Conservation (phyloP, 73 alveolate species). For the Stentor roeselii region DNA sequence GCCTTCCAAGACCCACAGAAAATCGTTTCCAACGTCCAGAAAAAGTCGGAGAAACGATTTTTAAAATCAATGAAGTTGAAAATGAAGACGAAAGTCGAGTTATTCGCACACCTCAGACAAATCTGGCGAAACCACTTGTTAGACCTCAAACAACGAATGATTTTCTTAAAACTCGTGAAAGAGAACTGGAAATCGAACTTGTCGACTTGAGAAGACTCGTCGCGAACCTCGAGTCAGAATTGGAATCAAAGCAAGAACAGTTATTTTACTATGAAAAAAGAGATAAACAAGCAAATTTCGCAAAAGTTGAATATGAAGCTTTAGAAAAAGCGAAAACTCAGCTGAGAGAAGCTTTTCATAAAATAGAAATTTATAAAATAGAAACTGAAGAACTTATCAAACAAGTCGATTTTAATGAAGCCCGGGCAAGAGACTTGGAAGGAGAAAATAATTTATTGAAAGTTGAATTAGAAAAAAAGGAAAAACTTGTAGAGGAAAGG, state of each 20-base stretch:
- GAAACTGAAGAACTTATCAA: slow-evolving; percentile 58
- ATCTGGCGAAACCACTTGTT: not conserved
- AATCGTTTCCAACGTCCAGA: no score
- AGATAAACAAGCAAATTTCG: slow-evolving; percentile 25
- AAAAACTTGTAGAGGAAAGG: slow-evolving; percentile 42
- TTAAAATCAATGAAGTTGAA: not conserved
- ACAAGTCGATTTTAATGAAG: slow-evolving; percentile 59
- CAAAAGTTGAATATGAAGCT: slow-evolving; percentile 41
- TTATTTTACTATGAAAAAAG: slow-evolving; percentile 29
- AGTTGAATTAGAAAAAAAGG: slow-evolving; percentile 50
- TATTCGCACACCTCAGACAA: not conserved
- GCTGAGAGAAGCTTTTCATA: slow-evolving; percentile 41
- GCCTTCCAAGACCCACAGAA: not conserved
- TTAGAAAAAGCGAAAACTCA: slow-evolving; percentile 39
- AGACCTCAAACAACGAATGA: slow-evolving; percentile 4
- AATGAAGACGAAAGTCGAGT: not conserved
- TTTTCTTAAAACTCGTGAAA: slow-evolving; percentile 25
- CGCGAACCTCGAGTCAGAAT: slow-evolving; percentile 22
- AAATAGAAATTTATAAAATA: slow-evolving; percentile 42
- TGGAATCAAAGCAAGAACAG: slow-evolving; percentile 29
- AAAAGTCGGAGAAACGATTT: not conserved
- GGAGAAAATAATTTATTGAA: slow-evolving; percentile 41
- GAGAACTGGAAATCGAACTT: slow-evolving; percentile 32
- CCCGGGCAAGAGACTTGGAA: slow-evolving; percentile 50
- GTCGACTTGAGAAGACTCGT: slow-evolving; percentile 35